Conservation (phyloP, 192 early-diverging fungal species). For the Rhizoclosmatium globosum region DNA sequence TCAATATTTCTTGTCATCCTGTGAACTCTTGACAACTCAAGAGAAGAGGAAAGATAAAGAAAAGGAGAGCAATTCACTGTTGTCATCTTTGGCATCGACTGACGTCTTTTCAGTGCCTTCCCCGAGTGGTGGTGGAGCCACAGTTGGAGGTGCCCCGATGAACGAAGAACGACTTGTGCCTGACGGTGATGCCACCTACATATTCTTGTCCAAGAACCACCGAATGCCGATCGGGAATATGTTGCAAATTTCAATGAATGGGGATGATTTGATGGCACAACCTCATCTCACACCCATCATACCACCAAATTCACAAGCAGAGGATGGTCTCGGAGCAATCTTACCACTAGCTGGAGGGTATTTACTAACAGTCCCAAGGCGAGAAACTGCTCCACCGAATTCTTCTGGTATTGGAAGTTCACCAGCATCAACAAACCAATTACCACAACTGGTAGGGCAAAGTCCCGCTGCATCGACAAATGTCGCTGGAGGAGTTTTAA, state of each 20-base stretch:
- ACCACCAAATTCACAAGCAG: not conserved
- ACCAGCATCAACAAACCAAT: too few relatives aligned
- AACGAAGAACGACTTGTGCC: constrained; percentile 20
- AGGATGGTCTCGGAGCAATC: not conserved
- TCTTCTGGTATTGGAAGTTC: not conserved
- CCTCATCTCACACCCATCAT: not conserved
- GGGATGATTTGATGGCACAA: not conserved
- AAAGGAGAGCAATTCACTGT: not conserved
- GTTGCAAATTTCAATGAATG: not conserved
- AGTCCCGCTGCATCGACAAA: not conserved
- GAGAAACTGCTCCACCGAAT: constrained; percentile 14
- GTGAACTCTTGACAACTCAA: not conserved
- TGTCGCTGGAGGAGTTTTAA: not conserved
- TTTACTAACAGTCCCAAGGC: constrained; percentile 14
- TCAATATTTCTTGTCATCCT: constrained; percentile 3
- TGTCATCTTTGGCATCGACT: not conserved
- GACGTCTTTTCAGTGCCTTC: not conserved
- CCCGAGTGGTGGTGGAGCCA: not conserved
- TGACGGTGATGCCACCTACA: constrained; percentile 16
- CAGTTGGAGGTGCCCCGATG: not conserved
- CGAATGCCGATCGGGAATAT: constrained; percentile 15
- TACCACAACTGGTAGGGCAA: not conserved
- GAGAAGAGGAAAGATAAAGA: not conserved
- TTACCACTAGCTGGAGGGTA: constrained; percentile 27
- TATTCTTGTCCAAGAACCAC: constrained; percentile 8